Base-by-base conservation (phyloP, 1,139 yeast species). In the Pichia sp. region DNA sequence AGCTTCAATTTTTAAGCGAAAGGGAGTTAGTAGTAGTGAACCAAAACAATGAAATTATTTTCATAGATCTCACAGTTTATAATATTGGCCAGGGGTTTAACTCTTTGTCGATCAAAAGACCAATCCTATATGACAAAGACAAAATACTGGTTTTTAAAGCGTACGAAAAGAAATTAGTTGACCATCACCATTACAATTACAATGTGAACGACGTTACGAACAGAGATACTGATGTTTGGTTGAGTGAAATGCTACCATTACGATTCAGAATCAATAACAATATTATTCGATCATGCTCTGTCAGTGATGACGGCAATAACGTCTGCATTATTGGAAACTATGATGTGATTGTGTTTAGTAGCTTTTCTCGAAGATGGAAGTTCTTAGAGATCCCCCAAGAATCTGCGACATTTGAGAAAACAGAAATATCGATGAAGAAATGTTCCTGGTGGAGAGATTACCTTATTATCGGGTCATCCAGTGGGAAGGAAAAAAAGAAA, bases 281-380 rank as follows among this genome's bases (percentile, higher is more conserved):
- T 33, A 58, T 54, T 14, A 68, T 74, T 3, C 52, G 62, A 10
- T 61, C 67, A 40, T 62, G 67, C 10, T 62, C 72, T 0, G 64
- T 68, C 3, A 71, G 73, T 44, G 69, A 67, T 49, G 73, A 72
- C 61, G 76, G 75, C 1, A 63, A 66, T 43, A 62, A 59, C 48
- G 59, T 73, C 4, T 74, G 76, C 40, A 47, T 73, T 9, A 67
- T 73, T 12, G 76, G 75, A 5, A 61, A 63, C 20, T 61, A 58
- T 20, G 69, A 70, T 48, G 65, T 73, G 3, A 49, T 71, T 30
- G 55, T 73, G 3, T 71, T 70, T 55, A 65, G 69, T 31, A 52
- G 65, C 16, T 17, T 55, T 6, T 63, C 63, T 2, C 62, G 64
- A 40, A 62, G 60, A 40, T 75, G 77, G 77, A 70, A 70, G 55